Evolutionary conservation across 139 green algal species (phyloP), one percentile per base, ranked within the genome.

Genomic region (Gonium pectorale): DNA sequence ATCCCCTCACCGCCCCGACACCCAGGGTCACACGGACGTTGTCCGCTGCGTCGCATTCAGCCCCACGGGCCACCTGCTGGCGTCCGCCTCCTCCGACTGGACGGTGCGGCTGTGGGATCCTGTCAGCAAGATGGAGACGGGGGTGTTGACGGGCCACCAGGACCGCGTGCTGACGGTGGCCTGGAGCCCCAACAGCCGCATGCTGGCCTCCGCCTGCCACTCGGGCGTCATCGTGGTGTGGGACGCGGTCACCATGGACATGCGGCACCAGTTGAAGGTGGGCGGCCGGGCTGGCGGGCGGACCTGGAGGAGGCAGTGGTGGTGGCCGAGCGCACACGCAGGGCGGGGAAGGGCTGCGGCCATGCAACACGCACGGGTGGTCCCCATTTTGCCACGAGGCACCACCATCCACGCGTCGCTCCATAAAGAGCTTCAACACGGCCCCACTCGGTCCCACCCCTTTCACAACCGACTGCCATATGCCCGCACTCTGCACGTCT

Each of bases 201-300:
- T 80, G 54, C 52, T 90, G 29, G 71, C 72, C 29, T 86, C 67
- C 24, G 72, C 51, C 35, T 85, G 81, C 73, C 46, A 75, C 60
- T 49, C 75, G 71, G 83, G 52, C 40, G 79, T n/a, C 40, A 62
- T 90, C 35, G 29, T 80, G 15, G 38, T 92, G 19, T 92, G 88
- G 86, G 80, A 86, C 31, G 52, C 52, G 4, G 31, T 54, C 33
- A 46, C 46, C 9, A 15, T 67, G 21, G 59, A 71, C 24, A 24
- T 5, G 4, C 49, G n/a, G 49, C 22, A 33, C 11, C 21, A 24
- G 64, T 49, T 85, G 11, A 77, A 67, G 74, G 73, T 67, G 31
- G 11, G 33, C 6, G 63, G 29, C 59, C 29, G 26, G 8, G 59
- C n/a, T n/a, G n/a, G n/a, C n/a, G n/a, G n/a, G n/a, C n/a, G n/a